phyloP scores from a whole-genome alignment of 2,329 filamentous ascomycete genomes.

The Madurella fahalii region DNA sequence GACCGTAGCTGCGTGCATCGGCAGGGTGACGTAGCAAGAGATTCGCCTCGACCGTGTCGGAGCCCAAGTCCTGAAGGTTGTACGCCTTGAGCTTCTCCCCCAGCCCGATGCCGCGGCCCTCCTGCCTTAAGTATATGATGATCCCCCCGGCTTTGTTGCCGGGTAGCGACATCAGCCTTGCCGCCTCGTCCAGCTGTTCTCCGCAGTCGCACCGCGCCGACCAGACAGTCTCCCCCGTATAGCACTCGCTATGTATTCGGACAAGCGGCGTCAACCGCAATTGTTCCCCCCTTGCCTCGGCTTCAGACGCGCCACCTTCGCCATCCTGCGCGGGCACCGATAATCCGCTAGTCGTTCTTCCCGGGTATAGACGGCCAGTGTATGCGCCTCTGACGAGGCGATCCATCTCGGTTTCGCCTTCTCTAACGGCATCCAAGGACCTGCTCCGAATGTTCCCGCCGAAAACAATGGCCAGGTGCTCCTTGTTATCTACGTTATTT shows the following conservation, averaged over 20 bases:
- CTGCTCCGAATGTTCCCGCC: slow-evolving; percentile 75
- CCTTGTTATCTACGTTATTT: slow-evolving; percentile 90
- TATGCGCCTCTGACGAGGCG: slow-evolving; percentile 95
- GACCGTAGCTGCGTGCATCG: slow-evolving; percentile 87
- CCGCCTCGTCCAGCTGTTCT: slow-evolving; percentile 95
- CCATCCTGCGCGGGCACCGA: slow-evolving; percentile 15
- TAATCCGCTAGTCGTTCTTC: slow-evolving; percentile 70
- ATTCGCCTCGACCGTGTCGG: slow-evolving; percentile 97
- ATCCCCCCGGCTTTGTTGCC: slow-evolving; percentile 67
- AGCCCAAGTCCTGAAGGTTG: slow-evolving; percentile 92
- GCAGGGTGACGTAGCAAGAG: slow-evolving; percentile 85
- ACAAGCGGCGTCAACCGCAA: slow-evolving; percentile 63
- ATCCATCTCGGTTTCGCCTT: slow-evolving; percentile 80
- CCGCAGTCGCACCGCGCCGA: slow-evolving; percentile 96
- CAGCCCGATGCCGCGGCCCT: slow-evolving; percentile 91
- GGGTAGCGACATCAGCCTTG: slow-evolving; percentile 80
- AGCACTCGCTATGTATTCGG: slow-evolving; percentile 95
- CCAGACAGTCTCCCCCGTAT: slow-evolving; percentile 98
- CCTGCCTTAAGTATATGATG: slow-evolving; percentile 92
- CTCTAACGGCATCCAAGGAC: slow-evolving; percentile 65
- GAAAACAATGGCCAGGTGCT: slow-evolving; percentile 96
- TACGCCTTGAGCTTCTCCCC: slow-evolving; percentile 97
- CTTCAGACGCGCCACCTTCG: background rate
- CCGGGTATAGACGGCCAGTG: slow-evolving; percentile 79
- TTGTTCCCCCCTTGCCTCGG: background rate